These are phyloP conservation scores for Colletotrichum horii DNA, from an alignment of 2,329 filamentous ascomycete genomes.

Conservation along the genomic window DNA sequence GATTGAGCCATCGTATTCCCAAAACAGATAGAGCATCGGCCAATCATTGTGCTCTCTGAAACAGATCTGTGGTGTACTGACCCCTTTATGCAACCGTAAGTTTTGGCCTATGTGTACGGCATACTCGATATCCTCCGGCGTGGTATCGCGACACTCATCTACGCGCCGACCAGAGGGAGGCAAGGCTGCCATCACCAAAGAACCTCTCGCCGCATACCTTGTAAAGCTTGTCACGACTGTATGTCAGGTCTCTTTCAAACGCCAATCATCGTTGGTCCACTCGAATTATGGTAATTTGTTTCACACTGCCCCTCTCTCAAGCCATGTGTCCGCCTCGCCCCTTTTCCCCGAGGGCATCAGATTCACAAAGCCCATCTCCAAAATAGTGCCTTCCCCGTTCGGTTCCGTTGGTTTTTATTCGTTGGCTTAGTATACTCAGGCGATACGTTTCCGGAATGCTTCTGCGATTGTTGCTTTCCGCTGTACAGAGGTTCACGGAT, in stretches of 20 bases:
- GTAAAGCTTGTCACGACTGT: background rate
- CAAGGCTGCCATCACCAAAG: background rate
- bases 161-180: background rate
- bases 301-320: no score
- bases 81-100: background rate
- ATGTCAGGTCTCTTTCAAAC: background rate
- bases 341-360: no score
- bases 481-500: no score
- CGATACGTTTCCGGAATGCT: no score
- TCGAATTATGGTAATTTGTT: no score
- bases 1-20: background rate
- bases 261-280: no score
- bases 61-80: background rate
- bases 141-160: background rate
- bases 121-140: background rate
- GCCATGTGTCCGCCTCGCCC: no score
- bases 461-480: no score
- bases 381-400: no score
- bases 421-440: no score
- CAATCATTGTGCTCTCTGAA: background rate
- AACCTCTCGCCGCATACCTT: background rate
- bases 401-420: no score
- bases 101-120: fast-evolving
- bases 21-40: background rate
- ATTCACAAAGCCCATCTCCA: no score